A percentile compares a stretch with the other conserved stretches of the same genome.
Conservation (phyloP, 306 rosid genomes). For the Hippophae gyantsensis region DNA sequence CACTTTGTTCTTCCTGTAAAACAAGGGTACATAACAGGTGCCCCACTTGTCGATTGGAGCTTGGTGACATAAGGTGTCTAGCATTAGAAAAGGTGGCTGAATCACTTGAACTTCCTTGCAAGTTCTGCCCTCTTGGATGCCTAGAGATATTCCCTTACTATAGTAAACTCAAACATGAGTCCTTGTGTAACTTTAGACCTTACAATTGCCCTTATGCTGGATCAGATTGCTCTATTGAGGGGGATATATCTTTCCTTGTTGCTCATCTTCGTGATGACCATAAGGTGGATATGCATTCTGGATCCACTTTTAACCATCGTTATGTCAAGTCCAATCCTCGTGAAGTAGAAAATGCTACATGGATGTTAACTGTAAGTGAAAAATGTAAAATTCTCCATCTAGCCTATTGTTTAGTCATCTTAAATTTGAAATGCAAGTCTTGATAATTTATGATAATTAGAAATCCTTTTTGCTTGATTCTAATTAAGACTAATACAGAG, state of each 20-base stretch:
- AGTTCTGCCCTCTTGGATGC: constrained; percentile 53
- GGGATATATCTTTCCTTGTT: constrained; percentile 58
- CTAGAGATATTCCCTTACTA: constrained; percentile 69
- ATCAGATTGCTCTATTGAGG: constrained; percentile 63
- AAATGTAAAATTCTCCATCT: neutral
- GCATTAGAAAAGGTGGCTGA: constrained; percentile 78
- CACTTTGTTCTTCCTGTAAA: constrained; percentile 72
- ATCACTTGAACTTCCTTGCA: constrained; percentile 69
- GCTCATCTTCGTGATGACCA: constrained; percentile 65
- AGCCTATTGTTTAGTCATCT: neutral
- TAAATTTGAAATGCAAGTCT: neutral
- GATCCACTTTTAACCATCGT: constrained; percentile 74
- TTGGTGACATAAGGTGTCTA: constrained; percentile 72
- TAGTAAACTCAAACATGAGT: constrained; percentile 65
- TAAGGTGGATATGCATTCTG: constrained; percentile 82
- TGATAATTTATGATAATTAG: neutral
- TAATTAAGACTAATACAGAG: too few species aligned
- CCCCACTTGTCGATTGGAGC: constrained; percentile 70
- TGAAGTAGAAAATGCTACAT: constrained; percentile 81
- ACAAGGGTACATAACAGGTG: constrained; percentile 71
- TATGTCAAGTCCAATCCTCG: constrained; percentile 68
- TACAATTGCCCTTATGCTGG: constrained; percentile 72
- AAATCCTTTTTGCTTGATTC: neutral
- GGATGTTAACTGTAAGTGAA: constrained; percentile 72
- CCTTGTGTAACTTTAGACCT: constrained; percentile 62